Evolutionary conservation across 148 eudicot genomes (phyloP).

Genomic region (Rhododendron griersonianum): DNA sequence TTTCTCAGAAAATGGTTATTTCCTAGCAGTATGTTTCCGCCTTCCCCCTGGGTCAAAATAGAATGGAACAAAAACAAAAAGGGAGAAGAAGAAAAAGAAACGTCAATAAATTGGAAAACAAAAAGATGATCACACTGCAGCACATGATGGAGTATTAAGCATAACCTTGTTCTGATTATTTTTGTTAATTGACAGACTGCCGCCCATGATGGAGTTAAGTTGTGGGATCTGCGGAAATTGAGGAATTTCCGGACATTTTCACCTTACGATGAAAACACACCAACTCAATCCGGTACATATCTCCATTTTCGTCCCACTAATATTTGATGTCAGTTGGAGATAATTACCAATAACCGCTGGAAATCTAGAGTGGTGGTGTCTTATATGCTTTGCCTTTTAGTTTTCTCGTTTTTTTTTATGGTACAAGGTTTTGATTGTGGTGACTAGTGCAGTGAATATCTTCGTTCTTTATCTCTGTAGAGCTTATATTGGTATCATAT

Average conservation of each 20-base stretch:
- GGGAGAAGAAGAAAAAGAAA: neutral
- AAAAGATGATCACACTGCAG: neutral
- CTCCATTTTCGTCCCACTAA: neutral
- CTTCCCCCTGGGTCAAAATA: neutral
- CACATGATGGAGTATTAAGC: neutral
- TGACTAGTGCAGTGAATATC: neutral
- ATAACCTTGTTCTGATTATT: conserved; percentile 4
- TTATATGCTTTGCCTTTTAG: neutral
- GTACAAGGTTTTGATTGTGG: neutral
- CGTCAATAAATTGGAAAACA: neutral
- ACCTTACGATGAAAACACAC: conserved; percentile 63
- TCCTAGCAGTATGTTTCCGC: conserved; percentile 65
- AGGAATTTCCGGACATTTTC: conserved; percentile 78
- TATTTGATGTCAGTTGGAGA: neutral
- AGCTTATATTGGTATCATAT: neutral
- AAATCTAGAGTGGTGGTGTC: neutral
- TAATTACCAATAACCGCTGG: neutral
- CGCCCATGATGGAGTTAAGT: conserved; percentile 91
- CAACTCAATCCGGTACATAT: conserved; percentile 73
- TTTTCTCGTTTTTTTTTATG: neutral
- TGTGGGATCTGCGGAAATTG: conserved; percentile 94
- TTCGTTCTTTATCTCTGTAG: neutral
- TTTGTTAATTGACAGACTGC: conserved; percentile 58
- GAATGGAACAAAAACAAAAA: neutral
- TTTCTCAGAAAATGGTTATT: conserved; percentile 97